Evolutionary conservation across 1,139 yeast species (phyloP).

Genomic region (Saccharomyces hybrid): DNA sequence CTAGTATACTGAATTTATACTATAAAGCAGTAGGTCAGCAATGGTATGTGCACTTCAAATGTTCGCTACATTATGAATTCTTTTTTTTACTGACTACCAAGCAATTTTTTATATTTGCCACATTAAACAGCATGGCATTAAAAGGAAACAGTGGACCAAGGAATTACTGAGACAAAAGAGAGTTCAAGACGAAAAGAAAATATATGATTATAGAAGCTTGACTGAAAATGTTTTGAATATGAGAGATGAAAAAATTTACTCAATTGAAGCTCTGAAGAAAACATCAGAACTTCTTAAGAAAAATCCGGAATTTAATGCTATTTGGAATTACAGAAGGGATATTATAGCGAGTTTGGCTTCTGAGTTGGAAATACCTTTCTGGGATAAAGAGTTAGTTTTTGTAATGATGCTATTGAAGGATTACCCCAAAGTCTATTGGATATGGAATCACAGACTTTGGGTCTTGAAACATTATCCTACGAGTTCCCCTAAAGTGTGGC

Average conservation of each 20-base stretch:
- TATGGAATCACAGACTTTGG: constrained; percentile 94
- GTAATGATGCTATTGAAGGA: constrained; percentile 51
- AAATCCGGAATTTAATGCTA: constrained; percentile 84
- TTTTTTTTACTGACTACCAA: background rate
- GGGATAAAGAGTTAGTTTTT: constrained; percentile 57
- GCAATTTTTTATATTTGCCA: constrained; percentile 4
- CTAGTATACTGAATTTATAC: background rate
- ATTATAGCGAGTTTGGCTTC: constrained; percentile 28
- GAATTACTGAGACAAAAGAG: constrained; percentile 52
- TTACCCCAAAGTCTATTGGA: constrained; percentile 91
- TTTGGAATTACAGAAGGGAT: constrained; percentile 87
- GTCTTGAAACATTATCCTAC: constrained; percentile 50
- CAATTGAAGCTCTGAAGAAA: constrained; percentile 41
- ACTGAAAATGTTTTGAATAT: constrained; percentile 38
- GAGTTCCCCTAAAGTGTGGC: constrained; percentile 46
- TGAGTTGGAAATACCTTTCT: constrained; percentile 30
- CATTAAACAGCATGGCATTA: constrained; percentile 57
- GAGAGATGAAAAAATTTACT: constrained; percentile 34
- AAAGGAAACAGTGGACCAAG: constrained; percentile 49
- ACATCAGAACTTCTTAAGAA: constrained; percentile 51
- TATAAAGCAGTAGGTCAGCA: background rate
- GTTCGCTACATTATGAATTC: constrained; percentile 1
- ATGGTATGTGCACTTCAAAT: constrained; percentile 4
- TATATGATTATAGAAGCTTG: constrained; percentile 46
- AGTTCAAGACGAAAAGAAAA: constrained; percentile 47